A percentile compares a stretch with the other conserved stretches of the same genome.
These are phyloP conservation scores for Russula abietina DNA, from an alignment of 768 basidiomycete genomes.

Conservation along the genomic window DNA sequence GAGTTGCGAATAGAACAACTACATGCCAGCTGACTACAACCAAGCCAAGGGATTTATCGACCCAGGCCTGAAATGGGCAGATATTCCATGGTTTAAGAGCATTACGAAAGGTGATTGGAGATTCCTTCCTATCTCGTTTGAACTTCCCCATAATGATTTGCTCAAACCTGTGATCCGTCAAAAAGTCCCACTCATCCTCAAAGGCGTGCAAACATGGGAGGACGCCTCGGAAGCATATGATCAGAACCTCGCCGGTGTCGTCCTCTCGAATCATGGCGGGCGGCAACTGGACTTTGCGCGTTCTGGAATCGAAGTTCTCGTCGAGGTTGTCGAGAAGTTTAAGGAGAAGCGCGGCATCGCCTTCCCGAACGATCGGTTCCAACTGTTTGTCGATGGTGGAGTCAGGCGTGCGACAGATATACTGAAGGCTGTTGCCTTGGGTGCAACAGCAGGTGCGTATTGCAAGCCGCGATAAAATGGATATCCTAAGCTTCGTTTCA, in stretches of 20 bases:
- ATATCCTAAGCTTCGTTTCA: constrained; percentile 23
- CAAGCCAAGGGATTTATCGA: constrained; percentile 81
- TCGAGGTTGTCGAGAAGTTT: constrained; percentile 73
- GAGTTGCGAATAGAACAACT: constrained; percentile 27
- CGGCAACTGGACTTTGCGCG: constrained; percentile 48
- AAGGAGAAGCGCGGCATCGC: constrained; percentile 55
- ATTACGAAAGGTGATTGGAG: constrained; percentile 54
- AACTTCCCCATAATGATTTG: neutral
- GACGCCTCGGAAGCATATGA: constrained; percentile 52
- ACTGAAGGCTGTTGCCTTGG: constrained; percentile 80
- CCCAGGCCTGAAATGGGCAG: constrained; percentile 80
- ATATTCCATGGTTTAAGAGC: constrained; percentile 59
- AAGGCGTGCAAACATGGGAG: constrained; percentile 62
- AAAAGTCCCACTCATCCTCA: constrained; percentile 54
- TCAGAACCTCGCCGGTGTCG: constrained; percentile 41
- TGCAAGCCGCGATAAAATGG: neutral
- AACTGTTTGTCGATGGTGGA: constrained; percentile 92
- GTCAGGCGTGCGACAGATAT: constrained; percentile 88
- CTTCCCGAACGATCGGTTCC: constrained; percentile 76
- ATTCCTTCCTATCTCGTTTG: constrained; percentile 5
- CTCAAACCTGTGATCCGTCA: neutral
- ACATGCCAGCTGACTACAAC: neutral
- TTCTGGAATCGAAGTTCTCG: constrained; percentile 38
- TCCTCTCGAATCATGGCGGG: constrained; percentile 56
- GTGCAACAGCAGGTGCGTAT: constrained; percentile 73